Conservation (phyloP, 1,284 basidiomycete species). For the Pseudozyma pruni region DNA sequence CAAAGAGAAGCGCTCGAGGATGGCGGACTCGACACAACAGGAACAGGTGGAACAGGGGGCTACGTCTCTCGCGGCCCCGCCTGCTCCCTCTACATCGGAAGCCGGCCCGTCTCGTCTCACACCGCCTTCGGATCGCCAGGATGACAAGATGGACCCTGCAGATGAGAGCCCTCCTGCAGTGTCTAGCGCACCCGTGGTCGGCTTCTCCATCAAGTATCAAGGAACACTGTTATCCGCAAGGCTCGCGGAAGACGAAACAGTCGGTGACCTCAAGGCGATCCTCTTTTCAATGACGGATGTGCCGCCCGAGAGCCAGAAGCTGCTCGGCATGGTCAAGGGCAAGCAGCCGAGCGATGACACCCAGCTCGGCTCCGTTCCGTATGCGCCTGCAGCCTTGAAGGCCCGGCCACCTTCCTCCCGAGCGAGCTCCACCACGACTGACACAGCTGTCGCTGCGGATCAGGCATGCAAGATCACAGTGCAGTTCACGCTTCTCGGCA, state of each 20-base stretch:
- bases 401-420: conserved; percentile 16
- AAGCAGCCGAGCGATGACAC: conserved; percentile 75
- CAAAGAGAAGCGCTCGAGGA: conserved; percentile 3
- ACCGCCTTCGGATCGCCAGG: conserved; percentile 2
- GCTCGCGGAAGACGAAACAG: conserved; percentile 40
- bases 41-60: too few relatives aligned
- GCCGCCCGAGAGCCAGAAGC: conserved; percentile 86
- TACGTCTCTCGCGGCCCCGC: too few relatives aligned
- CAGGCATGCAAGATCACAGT: conserved; percentile 40
- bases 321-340: conserved; percentile 84
- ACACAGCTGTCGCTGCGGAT: conserved; percentile 24
- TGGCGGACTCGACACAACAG: conserved; percentile 3
- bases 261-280: conserved; percentile 62
- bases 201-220: conserved; percentile 53
- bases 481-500: conserved; percentile 56
- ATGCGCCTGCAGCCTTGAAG: conserved; percentile 42
- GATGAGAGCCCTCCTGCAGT: background rate
- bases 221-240: conserved; percentile 35
- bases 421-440: conserved; percentile 13
- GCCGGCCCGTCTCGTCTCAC: conserved; percentile 26
- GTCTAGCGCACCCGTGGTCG: conserved; percentile 14
- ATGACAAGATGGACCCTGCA: background rate
- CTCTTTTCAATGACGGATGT: conserved; percentile 81
- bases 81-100: conserved; percentile 5
- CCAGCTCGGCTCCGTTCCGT: conserved; percentile 31